phyloP scores from a whole-genome alignment of 2,329 filamentous ascomycete species.

The Sarocladium oryzae region DNA sequence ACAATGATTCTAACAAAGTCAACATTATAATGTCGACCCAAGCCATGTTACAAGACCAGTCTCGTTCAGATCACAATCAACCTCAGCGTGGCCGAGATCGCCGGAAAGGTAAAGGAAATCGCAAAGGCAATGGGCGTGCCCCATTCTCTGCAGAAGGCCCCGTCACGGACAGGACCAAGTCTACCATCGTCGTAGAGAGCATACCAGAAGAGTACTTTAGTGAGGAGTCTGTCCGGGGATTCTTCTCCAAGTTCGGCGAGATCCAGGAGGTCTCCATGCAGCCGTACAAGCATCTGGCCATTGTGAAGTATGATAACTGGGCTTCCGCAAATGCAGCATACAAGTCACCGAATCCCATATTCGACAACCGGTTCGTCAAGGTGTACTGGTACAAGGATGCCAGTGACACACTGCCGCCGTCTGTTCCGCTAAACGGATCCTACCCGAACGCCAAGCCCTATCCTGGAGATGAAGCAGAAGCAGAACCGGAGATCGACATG shows the following conservation, averaged over 20 bases:
- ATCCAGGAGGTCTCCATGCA: constrained; percentile 61
- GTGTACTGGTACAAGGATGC: constrained; percentile 66
- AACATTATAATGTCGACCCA: neutral
- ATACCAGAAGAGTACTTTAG: constrained; percentile 67
- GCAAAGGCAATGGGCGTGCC: constrained; percentile 34
- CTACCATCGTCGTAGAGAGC: constrained; percentile 67
- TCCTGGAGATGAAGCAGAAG: constrained; percentile 16
- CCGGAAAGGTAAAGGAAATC: neutral
- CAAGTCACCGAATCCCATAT: constrained; percentile 71
- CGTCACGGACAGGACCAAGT: constrained; percentile 55
- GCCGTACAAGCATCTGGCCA: constrained; percentile 57
- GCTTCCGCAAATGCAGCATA: constrained; percentile 63
- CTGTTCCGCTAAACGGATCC: neutral
- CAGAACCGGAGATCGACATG: constrained; percentile 55
- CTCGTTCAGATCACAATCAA: neutral
- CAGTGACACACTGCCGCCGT: constrained; percentile 23
- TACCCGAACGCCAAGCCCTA: constrained; percentile 19
- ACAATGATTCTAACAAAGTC: neutral
- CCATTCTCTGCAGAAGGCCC: constrained; percentile 60
- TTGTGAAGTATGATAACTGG: constrained; percentile 64
- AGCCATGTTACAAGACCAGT: neutral
- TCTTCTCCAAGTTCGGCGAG: constrained; percentile 66
- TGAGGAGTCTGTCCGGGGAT: constrained; percentile 58
- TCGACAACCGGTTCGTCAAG: constrained; percentile 81
- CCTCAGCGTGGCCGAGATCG: neutral